Conservation (phyloP, 2,329 filamentous ascomycete genomes). For the Ascochyta lentis region DNA sequence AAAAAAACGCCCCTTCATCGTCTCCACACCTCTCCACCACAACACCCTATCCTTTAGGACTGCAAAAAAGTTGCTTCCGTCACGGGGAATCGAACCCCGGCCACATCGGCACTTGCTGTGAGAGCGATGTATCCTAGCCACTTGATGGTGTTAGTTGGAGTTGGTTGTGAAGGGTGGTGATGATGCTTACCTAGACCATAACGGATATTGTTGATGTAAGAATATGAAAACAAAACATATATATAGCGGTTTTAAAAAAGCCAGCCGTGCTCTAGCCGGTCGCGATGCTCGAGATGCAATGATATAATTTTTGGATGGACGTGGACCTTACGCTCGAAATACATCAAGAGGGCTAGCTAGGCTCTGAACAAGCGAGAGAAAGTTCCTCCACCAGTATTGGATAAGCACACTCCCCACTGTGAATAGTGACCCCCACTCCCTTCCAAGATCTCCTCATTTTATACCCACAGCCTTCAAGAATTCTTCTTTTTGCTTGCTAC, state of each 20-base stretch:
- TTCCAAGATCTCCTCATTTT: constrained; percentile 24
- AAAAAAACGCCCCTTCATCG: too few relatives aligned
- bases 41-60: too few relatives aligned
- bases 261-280: too few relatives aligned
- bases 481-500: constrained; percentile 31
- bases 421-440: background rate
- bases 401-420: too few relatives aligned
- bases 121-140: constrained; percentile 16
- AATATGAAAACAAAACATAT: too few relatives aligned
- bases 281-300: too few relatives aligned
- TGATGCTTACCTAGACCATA: constrained; percentile 14
- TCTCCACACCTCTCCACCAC: too few relatives aligned
- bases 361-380: background rate
- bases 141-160: background rate
- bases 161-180: too few relatives aligned
- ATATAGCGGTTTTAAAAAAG: background rate
- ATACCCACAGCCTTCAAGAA: constrained; percentile 46
- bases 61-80: background rate
- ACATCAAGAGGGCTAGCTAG: background rate
- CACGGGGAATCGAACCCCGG: constrained; percentile 14
- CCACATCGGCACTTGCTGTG: constrained; percentile 5
- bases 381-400: too few relatives aligned
- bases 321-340: too few relatives aligned
- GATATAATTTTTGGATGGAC: too few relatives aligned
- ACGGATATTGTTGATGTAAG: constrained; percentile 9